Conservation (phyloP, 1,139 yeast species). For the Suhomyces terraborum region DNA sequence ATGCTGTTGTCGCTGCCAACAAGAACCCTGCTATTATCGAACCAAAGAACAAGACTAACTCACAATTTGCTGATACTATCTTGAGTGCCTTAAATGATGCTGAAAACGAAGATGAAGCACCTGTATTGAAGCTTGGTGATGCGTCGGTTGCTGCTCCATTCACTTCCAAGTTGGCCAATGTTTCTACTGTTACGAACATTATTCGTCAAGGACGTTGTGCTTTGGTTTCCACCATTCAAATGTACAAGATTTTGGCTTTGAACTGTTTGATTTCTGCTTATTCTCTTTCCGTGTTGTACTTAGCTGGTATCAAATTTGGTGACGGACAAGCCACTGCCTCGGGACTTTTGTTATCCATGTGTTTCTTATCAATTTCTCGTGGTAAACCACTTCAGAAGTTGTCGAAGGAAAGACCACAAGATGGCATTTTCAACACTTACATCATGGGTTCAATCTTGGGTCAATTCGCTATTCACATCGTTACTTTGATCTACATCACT, state of each 20-base stretch:
- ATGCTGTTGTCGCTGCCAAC: conserved; percentile 56
- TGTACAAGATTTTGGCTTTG: conserved; percentile 96
- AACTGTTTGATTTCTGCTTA: conserved; percentile 97
- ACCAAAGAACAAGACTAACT: conserved; percentile 41
- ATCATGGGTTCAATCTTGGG: conserved; percentile 97
- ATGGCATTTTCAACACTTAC: conserved; percentile 91
- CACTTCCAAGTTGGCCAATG: conserved; percentile 91
- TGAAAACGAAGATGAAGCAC: conserved; percentile 82
- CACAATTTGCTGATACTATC: conserved; percentile 69
- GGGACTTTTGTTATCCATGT: conserved; percentile 86
- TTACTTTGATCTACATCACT: conserved; percentile 79
- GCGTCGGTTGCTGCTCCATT: conserved; percentile 99
- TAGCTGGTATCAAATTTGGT: conserved; percentile 98
- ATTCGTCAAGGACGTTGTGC: conserved; percentile 99
- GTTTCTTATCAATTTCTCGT: conserved; percentile 93
- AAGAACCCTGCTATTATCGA: conserved; percentile 32
- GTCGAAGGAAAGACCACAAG: conserved; percentile 95
- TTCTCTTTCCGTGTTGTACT: conserved; percentile 86
- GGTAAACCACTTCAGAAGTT: conserved; percentile 89
- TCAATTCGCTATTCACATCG: conserved; percentile 91
- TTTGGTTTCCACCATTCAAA: conserved; percentile 93
- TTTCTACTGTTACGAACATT: conserved; percentile 88
- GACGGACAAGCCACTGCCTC: conserved; percentile 96
- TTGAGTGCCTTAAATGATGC: conserved; percentile 69
- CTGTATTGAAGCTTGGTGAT: conserved; percentile 92